Conservation (phyloP, 495 filamentous ascomycete species). For the Niebla homalea region DNA sequence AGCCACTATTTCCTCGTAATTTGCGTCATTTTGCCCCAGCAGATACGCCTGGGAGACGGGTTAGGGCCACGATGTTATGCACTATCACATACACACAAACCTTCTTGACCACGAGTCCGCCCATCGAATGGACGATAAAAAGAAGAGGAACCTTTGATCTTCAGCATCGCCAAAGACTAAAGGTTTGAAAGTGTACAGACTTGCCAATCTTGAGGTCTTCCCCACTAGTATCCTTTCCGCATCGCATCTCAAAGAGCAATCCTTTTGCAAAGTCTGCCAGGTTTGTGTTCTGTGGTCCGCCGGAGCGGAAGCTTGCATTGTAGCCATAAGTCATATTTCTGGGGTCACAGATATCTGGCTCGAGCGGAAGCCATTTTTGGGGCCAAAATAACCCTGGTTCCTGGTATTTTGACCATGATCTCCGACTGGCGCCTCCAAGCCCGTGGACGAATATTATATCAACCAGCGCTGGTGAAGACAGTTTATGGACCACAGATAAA, state of each 20-base stretch:
- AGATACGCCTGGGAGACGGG: slow-evolving; percentile 18
- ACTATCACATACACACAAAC: slow-evolving; percentile 11
- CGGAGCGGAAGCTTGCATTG: slow-evolving; percentile 20
- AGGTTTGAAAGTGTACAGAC: background rate
- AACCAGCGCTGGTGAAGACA: slow-evolving; percentile 29
- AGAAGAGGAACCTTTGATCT: slow-evolving; percentile 21
- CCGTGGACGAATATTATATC: slow-evolving; percentile 31
- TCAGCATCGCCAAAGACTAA: background rate
- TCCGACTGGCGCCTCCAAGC: slow-evolving; percentile 21
- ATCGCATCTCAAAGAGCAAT: slow-evolving; percentile 22
- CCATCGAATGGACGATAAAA: slow-evolving; percentile 34
- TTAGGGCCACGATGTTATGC: background rate
- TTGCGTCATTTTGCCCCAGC: slow-evolving; percentile 25
- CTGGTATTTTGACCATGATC: slow-evolving; percentile 23
- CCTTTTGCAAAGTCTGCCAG: slow-evolving; percentile 28
- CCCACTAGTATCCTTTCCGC: slow-evolving; percentile 14
- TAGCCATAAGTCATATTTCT: slow-evolving; percentile 29
- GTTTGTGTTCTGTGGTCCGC: slow-evolving; percentile 6
- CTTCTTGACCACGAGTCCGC: slow-evolving; percentile 35
- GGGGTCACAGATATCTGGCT: slow-evolving; percentile 19
- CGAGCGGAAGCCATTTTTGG: slow-evolving; percentile 21
- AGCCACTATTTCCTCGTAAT: slow-evolving; percentile 24
- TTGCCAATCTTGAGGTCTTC: slow-evolving; percentile 14
- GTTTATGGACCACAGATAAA: slow-evolving; percentile 17
- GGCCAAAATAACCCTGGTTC: slow-evolving; percentile 25